Evolutionary conservation across 805 yeast genomes (phyloP), one percentile per base, ranked within the genome.

Genomic region (Starmerella etchellsii): DNA sequence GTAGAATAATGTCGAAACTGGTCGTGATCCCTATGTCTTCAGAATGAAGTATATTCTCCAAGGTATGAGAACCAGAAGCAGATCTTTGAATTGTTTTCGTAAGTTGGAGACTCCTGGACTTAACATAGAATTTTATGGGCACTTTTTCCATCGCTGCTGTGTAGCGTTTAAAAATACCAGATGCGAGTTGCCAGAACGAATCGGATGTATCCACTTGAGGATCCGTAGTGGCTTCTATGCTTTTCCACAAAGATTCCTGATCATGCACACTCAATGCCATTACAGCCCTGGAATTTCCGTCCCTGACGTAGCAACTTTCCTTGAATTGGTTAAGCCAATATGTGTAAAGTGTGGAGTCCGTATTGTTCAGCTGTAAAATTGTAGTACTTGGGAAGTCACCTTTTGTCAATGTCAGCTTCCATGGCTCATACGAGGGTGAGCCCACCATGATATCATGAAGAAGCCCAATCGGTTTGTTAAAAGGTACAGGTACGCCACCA

Each of bases 301-400:
- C 74, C 28, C 81, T 57, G 0, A 84, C 73, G 53, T 69, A 83
- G 52, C 84, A 75, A 4, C 84, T 71, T 54, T 88, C 96, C 53
- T 91, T 88, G 55, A 84, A 61, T 44, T 76, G 84, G 55, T 88
- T 85, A 45, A 76, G 62, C 78, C 91, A 77, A 37, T 72, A 68
- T 37, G 68, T 70, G 34, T 60, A 66, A 43, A 74, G 48, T 11
- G 66, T 54, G 20, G 52, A 46, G 41, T 34, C n/a, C 3, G 51
- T 52, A 2, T 59, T 42, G 31, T 23, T 18, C 36, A 58, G 40
- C 35, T 73, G 66, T 13, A 73, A 62, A 19, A 78, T 51, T 22
- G 63, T 57, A 3, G 65, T 68, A 0, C 46, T 37, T 1, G 81
- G 79, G 36, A 64, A 65, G 25, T 60, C 55, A 7, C 67, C 63